phyloP scores from a whole-genome alignment of 805 yeast genomes.

The Starmera dryadoides region DNA sequence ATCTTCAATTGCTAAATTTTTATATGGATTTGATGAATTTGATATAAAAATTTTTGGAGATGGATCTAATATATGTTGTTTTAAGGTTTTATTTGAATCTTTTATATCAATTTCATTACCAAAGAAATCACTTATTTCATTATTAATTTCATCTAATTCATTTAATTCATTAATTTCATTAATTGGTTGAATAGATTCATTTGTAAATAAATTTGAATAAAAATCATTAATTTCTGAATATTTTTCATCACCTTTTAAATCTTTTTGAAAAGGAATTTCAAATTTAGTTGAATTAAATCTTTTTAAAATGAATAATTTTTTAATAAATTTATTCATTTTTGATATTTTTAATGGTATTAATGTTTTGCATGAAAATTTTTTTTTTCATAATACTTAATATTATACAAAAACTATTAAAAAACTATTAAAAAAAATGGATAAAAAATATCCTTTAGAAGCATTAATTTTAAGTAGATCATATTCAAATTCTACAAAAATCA shows the following conservation, averaged over 20 bases:
- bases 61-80: constrained; percentile 13
- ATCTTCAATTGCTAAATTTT: constrained; percentile 79
- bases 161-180: constrained; percentile 2
- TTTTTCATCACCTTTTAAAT: constrained; percentile 14
- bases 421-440: too few species aligned
- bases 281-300: too few species aligned
- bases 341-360: too few species aligned
- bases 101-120: constrained; percentile 10
- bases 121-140: constrained; percentile 24
- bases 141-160: constrained; percentile 27
- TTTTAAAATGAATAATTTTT: too few species aligned
- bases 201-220: constrained; percentile 28
- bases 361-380: not conserved
- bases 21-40: constrained; percentile 52
- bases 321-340: too few species aligned
- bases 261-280: constrained; percentile 3
- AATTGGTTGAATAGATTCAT: not conserved
- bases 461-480: constrained; percentile 14
- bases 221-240: constrained; percentile 25
- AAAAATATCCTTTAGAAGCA: constrained; percentile 16
- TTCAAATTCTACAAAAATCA: constrained; percentile 11
- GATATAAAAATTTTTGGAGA: constrained; percentile 55
- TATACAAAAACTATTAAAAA: too few species aligned
- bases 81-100: constrained; percentile 10
- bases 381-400: too few species aligned